phyloP scores from a whole-genome alignment of 768 basidiomycete genomes.

The Udeniomyces megalosporus region DNA sequence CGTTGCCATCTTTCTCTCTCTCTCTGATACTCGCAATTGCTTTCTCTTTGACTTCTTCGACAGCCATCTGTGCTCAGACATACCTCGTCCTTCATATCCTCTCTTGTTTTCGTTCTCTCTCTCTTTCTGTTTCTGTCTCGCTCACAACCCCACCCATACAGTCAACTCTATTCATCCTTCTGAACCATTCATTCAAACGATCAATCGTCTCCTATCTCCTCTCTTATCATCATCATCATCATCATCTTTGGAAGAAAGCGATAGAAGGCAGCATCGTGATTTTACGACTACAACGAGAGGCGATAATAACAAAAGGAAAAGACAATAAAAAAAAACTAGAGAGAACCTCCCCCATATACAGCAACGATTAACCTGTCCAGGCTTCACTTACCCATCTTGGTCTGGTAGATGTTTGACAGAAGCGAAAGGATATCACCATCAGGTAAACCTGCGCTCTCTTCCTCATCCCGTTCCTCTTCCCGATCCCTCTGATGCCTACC shows the following conservation, averaged over 20 bases:
- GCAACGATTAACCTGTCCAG: too few relatives aligned
- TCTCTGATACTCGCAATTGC: too few relatives aligned
- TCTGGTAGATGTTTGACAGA: not conserved
- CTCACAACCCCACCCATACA: not conserved
- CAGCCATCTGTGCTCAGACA: too few relatives aligned
- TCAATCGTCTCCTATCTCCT: not conserved
- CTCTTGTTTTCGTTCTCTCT: not conserved
- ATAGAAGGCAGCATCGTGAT: too few relatives aligned
- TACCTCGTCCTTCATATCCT: not conserved
- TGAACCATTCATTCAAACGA: not conserved
- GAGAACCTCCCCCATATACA: too few relatives aligned
- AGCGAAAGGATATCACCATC: not conserved
- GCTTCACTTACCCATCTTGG: not conserved
- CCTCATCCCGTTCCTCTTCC: not conserved
- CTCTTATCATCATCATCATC: not conserved
- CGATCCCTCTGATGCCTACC: not conserved
- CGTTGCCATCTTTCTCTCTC: not conserved
- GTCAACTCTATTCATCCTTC: not conserved
- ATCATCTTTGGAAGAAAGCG: too few relatives aligned
- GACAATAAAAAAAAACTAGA: too few relatives aligned
- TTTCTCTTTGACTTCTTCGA: too few relatives aligned
- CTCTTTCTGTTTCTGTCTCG: not conserved
- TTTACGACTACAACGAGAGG: too few relatives aligned
- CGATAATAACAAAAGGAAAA: too few relatives aligned
- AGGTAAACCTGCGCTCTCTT: not conserved